These are phyloP conservation scores for Elongisporangium prolatum DNA, from an alignment of 352 stramenopile species.

Conservation along the genomic window DNA sequence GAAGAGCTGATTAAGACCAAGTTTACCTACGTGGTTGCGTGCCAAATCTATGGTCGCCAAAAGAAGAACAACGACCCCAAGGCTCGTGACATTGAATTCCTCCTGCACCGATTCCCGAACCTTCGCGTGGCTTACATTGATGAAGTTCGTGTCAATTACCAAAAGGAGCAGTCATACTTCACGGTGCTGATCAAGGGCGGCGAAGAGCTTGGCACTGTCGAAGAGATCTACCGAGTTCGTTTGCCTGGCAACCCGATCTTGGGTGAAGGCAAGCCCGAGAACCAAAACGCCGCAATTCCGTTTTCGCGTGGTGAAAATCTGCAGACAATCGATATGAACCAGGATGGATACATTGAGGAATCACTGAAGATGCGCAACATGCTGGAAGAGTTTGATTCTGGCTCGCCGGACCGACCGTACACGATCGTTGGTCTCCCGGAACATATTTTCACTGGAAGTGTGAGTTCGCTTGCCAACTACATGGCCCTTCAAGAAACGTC, in stretches of 20 bases:
- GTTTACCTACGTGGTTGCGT: conserved; percentile 98
- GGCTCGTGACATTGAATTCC: conserved; percentile 97
- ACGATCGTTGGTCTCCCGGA: conserved; percentile 98
- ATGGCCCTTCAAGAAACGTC: conserved; percentile 99
- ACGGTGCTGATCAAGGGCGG: conserved; percentile 96
- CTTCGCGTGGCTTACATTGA: conserved; percentile 98
- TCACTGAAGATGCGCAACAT: conserved; percentile 98
- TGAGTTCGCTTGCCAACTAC: conserved; percentile 98
- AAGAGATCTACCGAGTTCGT: conserved; percentile 97
- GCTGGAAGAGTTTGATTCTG: conserved; percentile 96
- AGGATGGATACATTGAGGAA: conserved; percentile 99
- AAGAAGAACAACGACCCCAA: conserved; percentile 98
- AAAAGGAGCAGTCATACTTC: conserved; percentile 95
- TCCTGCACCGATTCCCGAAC: conserved; percentile 97
- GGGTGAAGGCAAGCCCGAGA: conserved; percentile 99
- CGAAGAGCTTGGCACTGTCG: conserved; percentile 50
- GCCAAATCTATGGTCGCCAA: conserved; percentile 98
- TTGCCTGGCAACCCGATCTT: conserved; percentile 97
- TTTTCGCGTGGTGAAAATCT: conserved; percentile 97
- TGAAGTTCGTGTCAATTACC: conserved; percentile 94
- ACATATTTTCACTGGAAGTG: conserved; percentile 99
- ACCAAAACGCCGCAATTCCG: conserved; percentile 98
- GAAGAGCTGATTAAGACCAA: conserved; percentile 98
- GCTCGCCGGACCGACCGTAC: conserved; percentile 69
- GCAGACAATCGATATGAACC: conserved; percentile 99